Evolutionary conservation across 2,329 filamentous ascomycete genomes (phyloP).

Genomic region (Neodidymelliopsis sp.): DNA sequence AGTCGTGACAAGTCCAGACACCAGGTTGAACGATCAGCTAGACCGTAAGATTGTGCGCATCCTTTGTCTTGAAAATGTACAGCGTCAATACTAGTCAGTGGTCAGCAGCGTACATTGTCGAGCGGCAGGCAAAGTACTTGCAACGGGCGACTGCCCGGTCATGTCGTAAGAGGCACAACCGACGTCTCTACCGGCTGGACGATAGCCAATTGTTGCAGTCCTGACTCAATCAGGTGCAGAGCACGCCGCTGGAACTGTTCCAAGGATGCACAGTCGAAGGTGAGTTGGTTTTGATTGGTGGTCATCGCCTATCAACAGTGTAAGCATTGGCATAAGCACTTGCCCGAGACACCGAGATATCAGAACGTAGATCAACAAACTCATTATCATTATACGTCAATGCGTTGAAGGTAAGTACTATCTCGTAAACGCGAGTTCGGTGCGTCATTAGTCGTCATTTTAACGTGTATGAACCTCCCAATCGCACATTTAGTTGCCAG

Average conservation of each 20-base stretch:
- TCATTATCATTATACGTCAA: constrained; percentile 24
- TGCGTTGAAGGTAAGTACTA: constrained; percentile 10
- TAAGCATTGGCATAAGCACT: constrained; percentile 1
- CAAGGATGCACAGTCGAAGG: no score
- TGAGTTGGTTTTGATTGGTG: constrained; percentile 4
- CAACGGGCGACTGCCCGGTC: not conserved
- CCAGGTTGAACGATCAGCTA: constrained; percentile 8
- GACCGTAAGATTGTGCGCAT: not conserved
- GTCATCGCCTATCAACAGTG: not conserved
- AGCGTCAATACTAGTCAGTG: not conserved
- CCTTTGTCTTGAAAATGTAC: not conserved
- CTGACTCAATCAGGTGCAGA: not conserved
- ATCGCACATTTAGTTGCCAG: constrained; percentile 35
- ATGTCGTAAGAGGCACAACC: constrained; percentile 2
- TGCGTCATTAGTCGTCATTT: constrained; percentile 1
- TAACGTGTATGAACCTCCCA: not conserved
- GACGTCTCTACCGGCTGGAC: not conserved
- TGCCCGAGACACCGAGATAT: not conserved
- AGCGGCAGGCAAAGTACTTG: not conserved
- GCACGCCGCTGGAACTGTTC: not conserved
- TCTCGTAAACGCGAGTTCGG: constrained; percentile 7
- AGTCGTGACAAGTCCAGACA: constrained; percentile 6
- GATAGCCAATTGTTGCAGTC: not conserved
- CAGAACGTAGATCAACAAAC: not conserved
- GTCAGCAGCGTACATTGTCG: not conserved